Evolutionary conservation across 2,329 filamentous ascomycete genomes (phyloP).

Genomic region (Ustilaginoidea virens): DNA sequence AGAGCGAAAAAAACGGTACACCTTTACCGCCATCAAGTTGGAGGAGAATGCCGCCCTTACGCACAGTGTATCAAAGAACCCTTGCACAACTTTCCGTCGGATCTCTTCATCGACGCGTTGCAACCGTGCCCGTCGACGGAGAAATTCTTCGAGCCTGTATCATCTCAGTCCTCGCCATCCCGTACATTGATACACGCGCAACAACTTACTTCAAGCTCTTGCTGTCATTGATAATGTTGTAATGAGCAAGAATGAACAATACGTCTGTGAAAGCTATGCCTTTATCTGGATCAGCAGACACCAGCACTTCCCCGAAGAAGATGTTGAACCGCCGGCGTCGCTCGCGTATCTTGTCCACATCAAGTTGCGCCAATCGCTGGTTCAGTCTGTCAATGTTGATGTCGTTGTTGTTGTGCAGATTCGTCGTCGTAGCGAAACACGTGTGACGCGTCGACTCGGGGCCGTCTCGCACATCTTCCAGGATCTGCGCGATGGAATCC

Average conservation of each 20-base stretch:
- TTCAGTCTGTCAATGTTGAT: constrained; percentile 68
- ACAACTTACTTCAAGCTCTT: constrained; percentile 67
- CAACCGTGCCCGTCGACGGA: constrained; percentile 75
- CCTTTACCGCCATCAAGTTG: too few species aligned
- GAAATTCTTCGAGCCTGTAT: constrained; percentile 72
- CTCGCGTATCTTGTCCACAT: constrained; percentile 57
- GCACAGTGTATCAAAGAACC: constrained; percentile 87
- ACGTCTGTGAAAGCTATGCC: constrained; percentile 88
- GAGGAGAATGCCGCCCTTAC: too few species aligned
- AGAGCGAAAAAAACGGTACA: too few species aligned
- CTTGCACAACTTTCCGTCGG: constrained; percentile 73
- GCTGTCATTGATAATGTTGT: constrained; percentile 97
- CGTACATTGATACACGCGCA: background rate
- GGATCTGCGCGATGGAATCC: constrained; percentile 70
- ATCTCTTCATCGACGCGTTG: constrained; percentile 94
- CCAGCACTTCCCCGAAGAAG: constrained; percentile 95
- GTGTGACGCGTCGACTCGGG: constrained; percentile 35
- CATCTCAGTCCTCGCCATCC: background rate
- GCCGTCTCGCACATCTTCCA: constrained; percentile 65
- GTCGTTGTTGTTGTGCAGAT: constrained; percentile 35
- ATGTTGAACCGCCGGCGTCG: constrained; percentile 70
- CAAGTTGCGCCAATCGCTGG: constrained; percentile 54
- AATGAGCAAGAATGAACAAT: constrained; percentile 90
- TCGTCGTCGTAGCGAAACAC: constrained; percentile 37
- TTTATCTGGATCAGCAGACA: constrained; percentile 75